These are phyloP conservation scores for Solanum aculeatissimum DNA, from an alignment of 305 asterid species.

Conservation along the genomic window DNA sequence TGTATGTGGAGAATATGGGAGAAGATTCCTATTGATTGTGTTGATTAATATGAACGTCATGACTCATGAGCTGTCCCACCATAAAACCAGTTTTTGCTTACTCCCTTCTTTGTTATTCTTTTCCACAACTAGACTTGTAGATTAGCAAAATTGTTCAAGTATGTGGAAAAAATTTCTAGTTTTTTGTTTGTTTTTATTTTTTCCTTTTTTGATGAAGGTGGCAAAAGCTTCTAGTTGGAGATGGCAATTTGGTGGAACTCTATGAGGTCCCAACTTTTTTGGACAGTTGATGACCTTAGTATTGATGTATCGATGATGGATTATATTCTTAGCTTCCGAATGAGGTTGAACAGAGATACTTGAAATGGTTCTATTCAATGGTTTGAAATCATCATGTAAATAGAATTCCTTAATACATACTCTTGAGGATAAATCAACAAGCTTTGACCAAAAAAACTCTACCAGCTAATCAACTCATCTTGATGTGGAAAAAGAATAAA, in stretches of 20 bases:
- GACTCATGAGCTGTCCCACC: neutral
- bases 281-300: neutral
- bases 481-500: neutral
- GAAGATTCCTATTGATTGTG: neutral
- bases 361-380: neutral
- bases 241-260: neutral
- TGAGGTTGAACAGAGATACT: neutral
- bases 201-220: neutral
- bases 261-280: neutral
- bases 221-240: neutral
- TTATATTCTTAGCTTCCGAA: neutral
- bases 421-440: neutral
- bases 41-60: neutral
- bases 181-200: neutral
- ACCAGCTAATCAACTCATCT: neutral
- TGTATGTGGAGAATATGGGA: neutral
- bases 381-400: neutral
- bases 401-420: neutral
- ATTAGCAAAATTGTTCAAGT: neutral
- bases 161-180: neutral
- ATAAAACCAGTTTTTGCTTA: neutral
- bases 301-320: neutral
- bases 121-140: neutral
- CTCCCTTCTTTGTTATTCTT: neutral
- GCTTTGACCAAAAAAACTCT: neutral